Conservation (phyloP, 2,329 filamentous ascomycete species). For the Fusarium sacchari region DNA sequence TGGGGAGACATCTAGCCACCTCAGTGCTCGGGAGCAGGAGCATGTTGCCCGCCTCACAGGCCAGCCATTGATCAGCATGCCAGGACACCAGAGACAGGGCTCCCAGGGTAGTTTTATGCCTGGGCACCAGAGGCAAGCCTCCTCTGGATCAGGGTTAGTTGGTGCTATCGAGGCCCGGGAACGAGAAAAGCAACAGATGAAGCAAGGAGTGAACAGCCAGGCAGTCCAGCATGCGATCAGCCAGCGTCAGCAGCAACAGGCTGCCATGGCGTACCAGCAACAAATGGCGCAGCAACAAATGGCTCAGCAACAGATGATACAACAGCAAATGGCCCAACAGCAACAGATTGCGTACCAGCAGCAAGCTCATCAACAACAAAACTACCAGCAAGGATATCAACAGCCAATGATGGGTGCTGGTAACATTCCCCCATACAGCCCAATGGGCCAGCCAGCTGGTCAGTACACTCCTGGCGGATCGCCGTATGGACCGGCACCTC, state of each 20-base stretch:
- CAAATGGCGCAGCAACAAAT: constrained; percentile 64
- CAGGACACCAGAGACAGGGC: constrained; percentile 62
- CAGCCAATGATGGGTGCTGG: constrained; percentile 43
- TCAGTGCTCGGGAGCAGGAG: constrained; percentile 90
- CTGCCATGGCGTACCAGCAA: constrained; percentile 27
- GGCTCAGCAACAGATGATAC: constrained; percentile 43
- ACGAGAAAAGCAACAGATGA: constrained; percentile 77
- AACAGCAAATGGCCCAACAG: constrained; percentile 42
- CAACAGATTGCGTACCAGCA: constrained; percentile 55
- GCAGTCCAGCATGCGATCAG: constrained; percentile 36
- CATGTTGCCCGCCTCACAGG: constrained; percentile 86
- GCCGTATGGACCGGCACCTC: constrained; percentile 36
- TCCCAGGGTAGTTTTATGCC: constrained; percentile 66
- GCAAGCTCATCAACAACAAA: constrained; percentile 55
- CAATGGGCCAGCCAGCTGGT: constrained; percentile 37
- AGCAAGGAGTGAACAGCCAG: constrained; percentile 67
- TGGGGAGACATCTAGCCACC: constrained; percentile 59
- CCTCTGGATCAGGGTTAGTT: constrained; percentile 71
- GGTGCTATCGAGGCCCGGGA: constrained; percentile 84
- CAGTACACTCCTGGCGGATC: constrained; percentile 35
- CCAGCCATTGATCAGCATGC: constrained; percentile 76
- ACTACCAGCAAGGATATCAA: constrained; percentile 38
- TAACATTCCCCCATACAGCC: constrained; percentile 39
- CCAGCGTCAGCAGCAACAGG: constrained; percentile 34
- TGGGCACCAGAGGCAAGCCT: constrained; percentile 61